These are phyloP conservation scores for Wickerhamomyces strasburgensis DNA, from an alignment of 805 yeast genomes.

Conservation along the genomic window DNA sequence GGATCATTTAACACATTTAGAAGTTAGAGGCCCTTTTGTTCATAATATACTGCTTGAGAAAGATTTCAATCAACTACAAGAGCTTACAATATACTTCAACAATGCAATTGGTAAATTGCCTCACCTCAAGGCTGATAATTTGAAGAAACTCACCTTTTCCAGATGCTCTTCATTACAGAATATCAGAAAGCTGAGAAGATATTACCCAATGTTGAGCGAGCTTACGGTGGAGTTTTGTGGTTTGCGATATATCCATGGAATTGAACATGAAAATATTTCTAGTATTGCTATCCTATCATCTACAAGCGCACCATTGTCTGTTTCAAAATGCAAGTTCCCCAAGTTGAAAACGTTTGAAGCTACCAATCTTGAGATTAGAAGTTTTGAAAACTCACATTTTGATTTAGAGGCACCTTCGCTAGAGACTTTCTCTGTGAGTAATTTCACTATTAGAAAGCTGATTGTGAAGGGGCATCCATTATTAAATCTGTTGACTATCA, in stretches of 20 bases:
- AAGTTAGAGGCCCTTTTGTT: constrained; percentile 16
- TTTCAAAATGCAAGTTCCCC: constrained; percentile 13
- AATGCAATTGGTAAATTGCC: constrained; percentile 9
- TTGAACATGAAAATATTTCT: constrained; percentile 4
- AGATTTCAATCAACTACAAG: constrained; percentile 3
- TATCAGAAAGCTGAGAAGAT: constrained; percentile 1
- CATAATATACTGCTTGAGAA: constrained; percentile 4
- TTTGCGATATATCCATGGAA: constrained; percentile 2
- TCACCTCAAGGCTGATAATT: constrained; percentile 7
- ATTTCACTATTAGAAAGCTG: constrained; percentile 9
- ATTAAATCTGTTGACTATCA: constrained; percentile 6
- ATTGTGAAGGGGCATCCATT: constrained; percentile 3
- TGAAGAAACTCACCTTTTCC: constrained; percentile 7
- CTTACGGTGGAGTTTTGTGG: constrained; percentile 14
- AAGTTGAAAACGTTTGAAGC: constrained; percentile 9
- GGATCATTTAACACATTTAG: constrained; percentile 5
- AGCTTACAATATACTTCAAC: constrained; percentile 13
- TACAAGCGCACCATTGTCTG: constrained; percentile 10
- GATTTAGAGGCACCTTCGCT: constrained; percentile 9
- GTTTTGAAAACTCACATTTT: constrained; percentile 6
- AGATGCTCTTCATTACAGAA: constrained; percentile 10
- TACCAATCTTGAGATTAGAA: constrained; percentile 11
- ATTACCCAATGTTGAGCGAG: constrained; percentile 9
- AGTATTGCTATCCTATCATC: constrained; percentile 10
- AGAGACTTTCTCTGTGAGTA: constrained; percentile 4